These are phyloP conservation scores for Hypomyces perniciosus DNA, from an alignment of 2,329 filamentous ascomycete species.

Conservation along the genomic window DNA sequence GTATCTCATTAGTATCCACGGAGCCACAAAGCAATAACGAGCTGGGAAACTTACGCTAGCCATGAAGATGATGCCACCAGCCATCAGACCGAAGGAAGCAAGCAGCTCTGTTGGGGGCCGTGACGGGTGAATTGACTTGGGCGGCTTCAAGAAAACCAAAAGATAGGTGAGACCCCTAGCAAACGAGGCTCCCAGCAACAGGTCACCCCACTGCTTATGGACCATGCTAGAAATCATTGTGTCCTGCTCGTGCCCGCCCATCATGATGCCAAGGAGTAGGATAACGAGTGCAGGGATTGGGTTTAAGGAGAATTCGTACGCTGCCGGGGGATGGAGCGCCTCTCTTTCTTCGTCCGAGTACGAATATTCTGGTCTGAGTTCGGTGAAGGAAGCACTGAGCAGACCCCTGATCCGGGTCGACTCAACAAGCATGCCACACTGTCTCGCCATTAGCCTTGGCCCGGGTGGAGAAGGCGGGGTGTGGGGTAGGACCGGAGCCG, in stretches of 20 bases:
- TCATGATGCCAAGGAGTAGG: slow-evolving; percentile 84
- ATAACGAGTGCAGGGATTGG: slow-evolving; percentile 84
- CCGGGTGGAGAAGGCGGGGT: neutral
- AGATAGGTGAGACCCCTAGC: slow-evolving; percentile 76
- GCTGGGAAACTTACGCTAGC: slow-evolving; percentile 58
- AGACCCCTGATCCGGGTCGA: slow-evolving; percentile 63
- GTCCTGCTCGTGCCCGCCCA: slow-evolving; percentile 83
- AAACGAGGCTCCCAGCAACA: slow-evolving; percentile 75
- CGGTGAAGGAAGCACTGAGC: slow-evolving; percentile 49
- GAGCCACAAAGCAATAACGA: neutral
- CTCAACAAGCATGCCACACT: slow-evolving; percentile 81
- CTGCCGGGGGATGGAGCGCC: slow-evolving; percentile 51
- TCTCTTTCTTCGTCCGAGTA: slow-evolving; percentile 42
- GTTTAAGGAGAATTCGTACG: slow-evolving; percentile 74
- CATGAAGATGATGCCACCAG: slow-evolving; percentile 90
- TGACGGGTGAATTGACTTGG: slow-evolving; percentile 71
- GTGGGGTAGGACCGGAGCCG: too few relatives aligned
- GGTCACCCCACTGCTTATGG: slow-evolving; percentile 86
- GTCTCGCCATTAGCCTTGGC: slow-evolving; percentile 1
- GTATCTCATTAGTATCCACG: slow-evolving; percentile 15
- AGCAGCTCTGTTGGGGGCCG: slow-evolving; percentile 89
- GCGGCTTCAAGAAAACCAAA: slow-evolving; percentile 71
- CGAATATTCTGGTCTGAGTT: slow-evolving; percentile 27
- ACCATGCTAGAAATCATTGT: slow-evolving; percentile 86
- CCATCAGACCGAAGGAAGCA: slow-evolving; percentile 76